Conservation (phyloP, 768 basidiomycete species). For the Tylopilus vinaceipallidus region DNA sequence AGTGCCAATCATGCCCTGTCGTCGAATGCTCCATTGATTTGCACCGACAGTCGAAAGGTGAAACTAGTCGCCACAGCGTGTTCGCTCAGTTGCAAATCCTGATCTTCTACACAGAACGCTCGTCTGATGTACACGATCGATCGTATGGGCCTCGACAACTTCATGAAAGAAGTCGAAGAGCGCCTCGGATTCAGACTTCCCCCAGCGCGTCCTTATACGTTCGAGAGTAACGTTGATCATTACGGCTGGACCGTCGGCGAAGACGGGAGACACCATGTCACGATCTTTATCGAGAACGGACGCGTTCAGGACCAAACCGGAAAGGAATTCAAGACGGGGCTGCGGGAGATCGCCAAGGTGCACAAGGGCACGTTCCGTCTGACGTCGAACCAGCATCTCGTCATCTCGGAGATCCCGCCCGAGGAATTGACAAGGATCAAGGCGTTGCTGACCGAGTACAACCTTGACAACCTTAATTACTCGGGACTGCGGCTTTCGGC, state of each 20-base stretch:
- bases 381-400: slow-evolving; percentile 92
- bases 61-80: not conserved
- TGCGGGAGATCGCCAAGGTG: slow-evolving; percentile 88
- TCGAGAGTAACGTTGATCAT: slow-evolving; percentile 89
- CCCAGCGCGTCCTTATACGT: slow-evolving; percentile 73
- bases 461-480: slow-evolving; percentile 82
- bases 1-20: slow-evolving; percentile 34
- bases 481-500: slow-evolving; percentile 81
- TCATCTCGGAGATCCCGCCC: slow-evolving; percentile 78
- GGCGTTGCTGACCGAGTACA: slow-evolving; percentile 74
- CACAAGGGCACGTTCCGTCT: slow-evolving; percentile 94
- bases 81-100: slow-evolving; percentile 6
- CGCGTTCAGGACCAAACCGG: slow-evolving; percentile 94
- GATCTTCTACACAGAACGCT: slow-evolving; percentile 54
- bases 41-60: slow-evolving; percentile 52
- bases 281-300: slow-evolving; percentile 95
- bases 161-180: slow-evolving; percentile 88
- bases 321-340: slow-evolving; percentile 86
- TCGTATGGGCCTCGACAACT: slow-evolving; percentile 84
- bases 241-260: slow-evolving; percentile 90
- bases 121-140: slow-evolving; percentile 97
- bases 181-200: slow-evolving; percentile 76
- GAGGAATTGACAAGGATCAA: slow-evolving; percentile 79
- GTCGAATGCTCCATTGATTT: not conserved
- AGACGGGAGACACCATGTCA: slow-evolving; percentile 89